These are phyloP conservation scores for Gossypioides kirkii DNA, from an alignment of 345 rosid species.

Conservation along the genomic window DNA sequence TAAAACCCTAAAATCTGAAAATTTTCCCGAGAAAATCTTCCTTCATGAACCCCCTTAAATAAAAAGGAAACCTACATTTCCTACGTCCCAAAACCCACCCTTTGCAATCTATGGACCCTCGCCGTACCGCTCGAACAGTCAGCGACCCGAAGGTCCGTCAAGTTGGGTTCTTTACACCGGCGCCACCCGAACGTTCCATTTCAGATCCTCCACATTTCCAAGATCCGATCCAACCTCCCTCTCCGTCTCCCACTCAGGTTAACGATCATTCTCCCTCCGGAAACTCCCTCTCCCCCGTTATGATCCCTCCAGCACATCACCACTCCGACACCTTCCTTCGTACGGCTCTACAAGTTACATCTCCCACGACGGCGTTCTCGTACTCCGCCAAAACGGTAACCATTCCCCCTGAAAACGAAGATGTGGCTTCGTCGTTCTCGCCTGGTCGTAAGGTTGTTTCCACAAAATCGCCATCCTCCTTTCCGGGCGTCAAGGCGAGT, in stretches of 20 bases:
- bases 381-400: slow-evolving; percentile 23
- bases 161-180: slow-evolving; percentile 73
- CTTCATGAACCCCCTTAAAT: neutral
- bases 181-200: slow-evolving; percentile 34
- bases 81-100: slow-evolving; percentile 13
- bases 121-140: slow-evolving; percentile 65
- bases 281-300: slow-evolving; percentile 73
- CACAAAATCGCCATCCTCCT: neutral
- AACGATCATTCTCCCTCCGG: slow-evolving; percentile 49
- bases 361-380: slow-evolving; percentile 35
- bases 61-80: neutral
- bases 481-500: slow-evolving; percentile 1
- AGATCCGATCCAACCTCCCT: slow-evolving; percentile 35
- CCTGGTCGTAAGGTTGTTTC: neutral
- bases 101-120: slow-evolving; percentile 51
- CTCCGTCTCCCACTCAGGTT: slow-evolving; percentile 24
- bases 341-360: slow-evolving; percentile 22
- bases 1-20: slow-evolving; percentile 4
- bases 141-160: slow-evolving; percentile 84
- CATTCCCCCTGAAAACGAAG: slow-evolving; percentile 24
- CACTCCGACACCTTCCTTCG: slow-evolving; percentile 39
- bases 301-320: slow-evolving; percentile 89
- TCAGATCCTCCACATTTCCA: slow-evolving; percentile 36
- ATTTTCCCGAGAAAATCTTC: slow-evolving; percentile 7
- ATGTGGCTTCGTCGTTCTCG: slow-evolving; percentile 30